Conservation (phyloP, 2,329 filamentous ascomycete species). For the Coniochaeta ligniaria region DNA sequence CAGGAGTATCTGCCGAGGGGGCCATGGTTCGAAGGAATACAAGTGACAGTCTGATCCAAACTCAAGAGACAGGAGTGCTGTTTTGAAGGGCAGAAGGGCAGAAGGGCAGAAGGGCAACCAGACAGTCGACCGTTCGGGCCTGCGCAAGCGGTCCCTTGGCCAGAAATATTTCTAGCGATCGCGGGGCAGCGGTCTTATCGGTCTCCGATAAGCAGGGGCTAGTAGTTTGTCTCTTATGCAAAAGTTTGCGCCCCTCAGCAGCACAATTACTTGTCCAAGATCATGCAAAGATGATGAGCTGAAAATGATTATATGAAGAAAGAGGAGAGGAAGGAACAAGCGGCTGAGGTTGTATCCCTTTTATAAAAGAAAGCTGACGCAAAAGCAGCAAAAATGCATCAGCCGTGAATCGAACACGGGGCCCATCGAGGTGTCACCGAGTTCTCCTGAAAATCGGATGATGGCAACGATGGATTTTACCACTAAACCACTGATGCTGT, state of each 20-base stretch:
- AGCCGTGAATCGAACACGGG: conserved; percentile 2
- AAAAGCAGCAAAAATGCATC: background rate
- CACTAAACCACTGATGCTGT: conserved; percentile 34
- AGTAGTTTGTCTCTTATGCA: background rate
- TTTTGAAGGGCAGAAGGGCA: too few relatives aligned
- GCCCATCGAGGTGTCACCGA: background rate
- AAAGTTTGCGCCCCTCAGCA: background rate
- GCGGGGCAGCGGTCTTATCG: background rate
- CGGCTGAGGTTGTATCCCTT: too few relatives aligned
- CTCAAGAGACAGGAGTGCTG: background rate
- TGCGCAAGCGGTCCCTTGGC: background rate
- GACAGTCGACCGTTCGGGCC: background rate
- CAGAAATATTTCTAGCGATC: conserved; percentile 1
- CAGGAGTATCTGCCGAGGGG: background rate
- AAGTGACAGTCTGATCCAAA: background rate
- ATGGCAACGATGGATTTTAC: conserved; percentile 45
- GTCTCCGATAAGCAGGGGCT: background rate
- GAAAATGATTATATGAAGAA: too few relatives aligned
- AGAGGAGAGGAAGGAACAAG: too few relatives aligned
- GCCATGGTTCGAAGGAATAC: background rate
- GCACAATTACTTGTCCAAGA: too few relatives aligned
- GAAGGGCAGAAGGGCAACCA: background rate
- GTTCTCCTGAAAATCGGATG: conserved; percentile 3
- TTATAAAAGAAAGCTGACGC: background rate
- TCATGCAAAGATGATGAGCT: too few relatives aligned